Conservation (phyloP, 805 yeast genomes). For the Lachancea waltii region DNA sequence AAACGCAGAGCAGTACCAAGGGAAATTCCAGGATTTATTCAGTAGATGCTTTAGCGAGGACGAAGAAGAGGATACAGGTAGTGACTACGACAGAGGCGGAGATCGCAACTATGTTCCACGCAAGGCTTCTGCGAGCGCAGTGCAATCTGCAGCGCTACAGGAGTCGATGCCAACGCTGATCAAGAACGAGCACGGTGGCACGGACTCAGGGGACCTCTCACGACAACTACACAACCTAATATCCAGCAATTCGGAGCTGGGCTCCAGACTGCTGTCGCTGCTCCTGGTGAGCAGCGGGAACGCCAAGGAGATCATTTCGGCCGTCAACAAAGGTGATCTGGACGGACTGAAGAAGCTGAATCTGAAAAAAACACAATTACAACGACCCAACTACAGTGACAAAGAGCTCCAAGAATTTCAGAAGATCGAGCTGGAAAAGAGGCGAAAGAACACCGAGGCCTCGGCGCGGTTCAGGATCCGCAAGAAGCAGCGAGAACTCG, state of each 20-base stretch:
- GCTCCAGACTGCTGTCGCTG: conserved; percentile 26
- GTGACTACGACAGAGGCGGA: not conserved
- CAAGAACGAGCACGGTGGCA: not conserved
- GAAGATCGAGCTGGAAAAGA: conserved; percentile 47
- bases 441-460: conserved; percentile 88
- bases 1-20: conserved; percentile 6
- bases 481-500: conserved; percentile 23
- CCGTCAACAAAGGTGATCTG: conserved; percentile 21
- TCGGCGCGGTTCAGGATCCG: conserved; percentile 82
- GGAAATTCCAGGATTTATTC: conserved; percentile 5
- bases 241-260: conserved; percentile 26
- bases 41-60: conserved; percentile 5
- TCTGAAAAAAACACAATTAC: conserved; percentile 4
- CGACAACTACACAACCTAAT: conserved; percentile 21
- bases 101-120: not conserved
- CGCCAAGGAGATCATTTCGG: conserved; percentile 26
- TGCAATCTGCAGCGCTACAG: not conserved
- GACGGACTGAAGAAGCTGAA: conserved; percentile 7
- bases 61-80: not conserved
- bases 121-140: not conserved
- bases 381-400: conserved; percentile 5
- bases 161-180: not conserved
- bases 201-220: conserved; percentile 11
- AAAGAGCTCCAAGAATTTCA: conserved; percentile 6
- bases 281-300: conserved; percentile 28